Evolutionary conservation across 768 basidiomycete genomes (phyloP).

Genomic region (Chlorophyllum brunneum): DNA sequence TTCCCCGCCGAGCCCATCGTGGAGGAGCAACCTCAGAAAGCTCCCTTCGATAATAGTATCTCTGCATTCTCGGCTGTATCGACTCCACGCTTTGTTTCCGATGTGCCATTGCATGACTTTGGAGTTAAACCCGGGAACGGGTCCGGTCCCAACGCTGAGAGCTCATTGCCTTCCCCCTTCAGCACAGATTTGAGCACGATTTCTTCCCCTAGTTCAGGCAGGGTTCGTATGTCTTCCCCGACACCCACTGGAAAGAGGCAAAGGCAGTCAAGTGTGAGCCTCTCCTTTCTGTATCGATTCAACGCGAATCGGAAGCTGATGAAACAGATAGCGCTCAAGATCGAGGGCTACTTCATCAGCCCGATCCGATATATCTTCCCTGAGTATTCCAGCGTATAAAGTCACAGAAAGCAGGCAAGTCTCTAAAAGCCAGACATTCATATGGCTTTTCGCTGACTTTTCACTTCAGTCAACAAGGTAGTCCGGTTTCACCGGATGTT

Average conservation of each 20-base stretch:
- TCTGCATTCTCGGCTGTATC: conserved; percentile 2
- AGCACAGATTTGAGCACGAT: conserved; percentile 11
- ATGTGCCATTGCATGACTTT: conserved; percentile 5
- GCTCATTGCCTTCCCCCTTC: conserved; percentile 5
- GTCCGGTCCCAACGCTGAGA: not conserved
- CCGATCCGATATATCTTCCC: conserved; percentile 11
- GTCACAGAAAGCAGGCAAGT: conserved; percentile 24
- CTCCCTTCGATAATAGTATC: not conserved
- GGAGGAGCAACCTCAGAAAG: not conserved
- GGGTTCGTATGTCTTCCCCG: conserved; percentile 1
- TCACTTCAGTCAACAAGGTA: conserved; percentile 17
- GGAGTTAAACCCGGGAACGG: not conserved
- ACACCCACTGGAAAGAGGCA: not conserved
- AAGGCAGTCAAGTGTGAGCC: not conserved
- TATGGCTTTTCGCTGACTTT: not conserved
- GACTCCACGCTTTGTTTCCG: conserved; percentile 3
- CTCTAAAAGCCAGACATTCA: not conserved
- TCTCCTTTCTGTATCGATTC: not conserved
- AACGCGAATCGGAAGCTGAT: not conserved
- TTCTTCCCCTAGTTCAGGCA: conserved; percentile 10
- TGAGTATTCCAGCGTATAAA: conserved; percentile 15
- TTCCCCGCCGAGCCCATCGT: not conserved
- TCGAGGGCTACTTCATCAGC: conserved; percentile 2
- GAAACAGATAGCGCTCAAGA: not conserved
- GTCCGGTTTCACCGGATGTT: conserved; percentile 28